phyloP scores from a whole-genome alignment of 1,284 basidiomycete genomes.

The Mrakiaceae sp. region DNA sequence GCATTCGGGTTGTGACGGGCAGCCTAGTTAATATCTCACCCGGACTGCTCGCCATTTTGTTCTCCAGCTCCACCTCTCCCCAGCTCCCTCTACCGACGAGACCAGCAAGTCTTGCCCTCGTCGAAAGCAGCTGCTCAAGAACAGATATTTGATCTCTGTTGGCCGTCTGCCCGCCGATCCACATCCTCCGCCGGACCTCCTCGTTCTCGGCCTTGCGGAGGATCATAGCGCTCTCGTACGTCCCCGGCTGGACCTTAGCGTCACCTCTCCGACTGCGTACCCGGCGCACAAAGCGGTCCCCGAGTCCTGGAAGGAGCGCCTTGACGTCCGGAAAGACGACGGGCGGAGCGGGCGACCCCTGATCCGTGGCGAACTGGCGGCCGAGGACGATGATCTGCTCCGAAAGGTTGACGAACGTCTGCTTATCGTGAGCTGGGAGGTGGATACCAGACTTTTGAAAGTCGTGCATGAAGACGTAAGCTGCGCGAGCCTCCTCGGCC shows the following conservation, averaged over 20 bases:
- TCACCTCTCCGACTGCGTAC: constrained; percentile 16
- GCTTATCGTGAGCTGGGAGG: constrained; percentile 59
- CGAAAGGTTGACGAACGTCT: constrained; percentile 78
- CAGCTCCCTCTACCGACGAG: constrained; percentile 73
- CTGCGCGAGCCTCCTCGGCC: constrained; percentile 50
- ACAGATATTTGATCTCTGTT: constrained; percentile 53
- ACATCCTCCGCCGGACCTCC: constrained; percentile 66
- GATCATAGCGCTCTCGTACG: constrained; percentile 83
- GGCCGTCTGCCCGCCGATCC: constrained; percentile 60
- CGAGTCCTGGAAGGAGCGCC: constrained; percentile 29
- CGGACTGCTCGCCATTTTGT: constrained; percentile 91
- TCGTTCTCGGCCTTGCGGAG: constrained; percentile 73
- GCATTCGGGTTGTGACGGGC: not conserved
- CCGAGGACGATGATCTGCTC: constrained; percentile 84
- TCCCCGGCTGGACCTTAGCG: constrained; percentile 67
- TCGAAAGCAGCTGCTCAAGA: constrained; percentile 62
- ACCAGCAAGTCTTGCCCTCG: constrained; percentile 64
- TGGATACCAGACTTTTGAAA: constrained; percentile 96
- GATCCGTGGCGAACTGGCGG: constrained; percentile 61
- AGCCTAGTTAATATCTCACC: constrained; percentile 37
- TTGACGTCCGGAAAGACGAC: constrained; percentile 31
- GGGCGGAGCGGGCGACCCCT: constrained; percentile 37
- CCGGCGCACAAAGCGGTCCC: constrained; percentile 26
- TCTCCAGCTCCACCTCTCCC: constrained; percentile 68
- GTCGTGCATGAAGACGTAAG: constrained; percentile 86